phyloP scores from a whole-genome alignment of 108 stramenopile genomes.

The Aurantiochytrium sp. region DNA sequence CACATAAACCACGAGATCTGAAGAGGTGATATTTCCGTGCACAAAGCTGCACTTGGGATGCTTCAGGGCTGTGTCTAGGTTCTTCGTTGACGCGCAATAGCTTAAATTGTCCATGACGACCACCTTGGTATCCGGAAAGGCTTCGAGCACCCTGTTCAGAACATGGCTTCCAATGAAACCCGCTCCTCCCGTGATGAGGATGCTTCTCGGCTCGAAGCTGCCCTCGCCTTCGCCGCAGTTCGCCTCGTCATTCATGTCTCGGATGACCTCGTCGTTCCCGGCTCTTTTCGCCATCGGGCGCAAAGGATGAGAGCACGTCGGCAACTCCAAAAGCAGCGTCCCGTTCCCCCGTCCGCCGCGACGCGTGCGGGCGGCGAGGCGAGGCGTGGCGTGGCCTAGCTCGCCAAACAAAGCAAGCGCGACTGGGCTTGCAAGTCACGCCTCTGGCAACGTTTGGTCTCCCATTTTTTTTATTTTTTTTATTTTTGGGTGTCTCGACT shows the following conservation, averaged over 20 bases:
- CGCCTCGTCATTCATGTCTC: background rate
- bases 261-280: too few relatives aligned
- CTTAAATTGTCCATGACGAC: conserved; percentile 91
- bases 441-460: too few relatives aligned
- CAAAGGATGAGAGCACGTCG: too few relatives aligned
- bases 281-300: too few relatives aligned
- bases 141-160: background rate
- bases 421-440: too few relatives aligned
- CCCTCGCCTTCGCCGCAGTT: background rate
- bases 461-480: too few relatives aligned
- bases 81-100: conserved; percentile 93
- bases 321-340: too few relatives aligned
- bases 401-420: too few relatives aligned
- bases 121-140: conserved; percentile 30
- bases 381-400: too few relatives aligned
- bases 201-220: background rate
- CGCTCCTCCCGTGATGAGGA: conserved; percentile 24
- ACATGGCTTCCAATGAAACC: conserved; percentile 28
- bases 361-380: too few relatives aligned
- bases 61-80: conserved; percentile 59
- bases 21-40: conserved; percentile 80
- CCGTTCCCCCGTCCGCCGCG: too few relatives aligned
- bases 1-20: conserved; percentile 87
- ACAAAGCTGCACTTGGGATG: conserved; percentile 36
- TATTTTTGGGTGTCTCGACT: too few relatives aligned